phyloP scores from a whole-genome alignment of 495 filamentous ascomycete species.

The Talaromyces ruber region DNA sequence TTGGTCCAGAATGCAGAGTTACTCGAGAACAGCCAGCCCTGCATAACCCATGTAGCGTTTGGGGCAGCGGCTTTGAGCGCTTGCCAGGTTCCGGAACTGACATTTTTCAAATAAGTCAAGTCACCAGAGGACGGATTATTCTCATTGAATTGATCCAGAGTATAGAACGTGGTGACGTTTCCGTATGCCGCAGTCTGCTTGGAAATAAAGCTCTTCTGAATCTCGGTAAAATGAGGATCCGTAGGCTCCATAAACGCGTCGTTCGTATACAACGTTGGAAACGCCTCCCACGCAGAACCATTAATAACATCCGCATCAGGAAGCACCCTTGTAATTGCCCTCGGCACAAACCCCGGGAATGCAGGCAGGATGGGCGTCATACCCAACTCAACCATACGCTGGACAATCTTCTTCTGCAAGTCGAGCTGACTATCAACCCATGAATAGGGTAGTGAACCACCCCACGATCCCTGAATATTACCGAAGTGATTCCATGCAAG shows the following conservation, averaged over 20 bases:
- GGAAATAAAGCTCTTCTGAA: slow-evolving; percentile 38
- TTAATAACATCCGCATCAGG: slow-evolving; percentile 38
- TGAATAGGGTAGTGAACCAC: slow-evolving; percentile 27
- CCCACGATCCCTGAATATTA: slow-evolving; percentile 46
- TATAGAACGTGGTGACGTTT: slow-evolving; percentile 41
- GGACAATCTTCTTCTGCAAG: slow-evolving; percentile 39
- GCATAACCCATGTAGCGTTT: slow-evolving; percentile 45
- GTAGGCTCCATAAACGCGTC: slow-evolving; percentile 43
- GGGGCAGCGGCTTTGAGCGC: slow-evolving; percentile 40
- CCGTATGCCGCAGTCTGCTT: slow-evolving; percentile 42
- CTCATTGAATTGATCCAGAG: slow-evolving; percentile 47
- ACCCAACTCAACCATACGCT: slow-evolving; percentile 42
- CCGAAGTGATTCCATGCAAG: slow-evolving; percentile 50
- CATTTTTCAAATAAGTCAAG: slow-evolving; percentile 34
- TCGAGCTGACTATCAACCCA: slow-evolving; percentile 41
- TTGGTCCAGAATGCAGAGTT: slow-evolving; percentile 40
- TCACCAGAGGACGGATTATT: slow-evolving; percentile 42
- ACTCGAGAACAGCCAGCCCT: slow-evolving; percentile 45
- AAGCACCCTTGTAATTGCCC: slow-evolving; percentile 26
- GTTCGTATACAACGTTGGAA: slow-evolving; percentile 33
- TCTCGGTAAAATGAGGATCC: slow-evolving; percentile 32
- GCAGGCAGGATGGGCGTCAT: slow-evolving; percentile 44
- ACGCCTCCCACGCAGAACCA: slow-evolving; percentile 36
- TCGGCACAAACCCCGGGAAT: slow-evolving; percentile 42
- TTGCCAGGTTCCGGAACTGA: slow-evolving; percentile 35